Conservation (phyloP, 1,139 yeast species). For the Blastobotrys capitulatus region DNA sequence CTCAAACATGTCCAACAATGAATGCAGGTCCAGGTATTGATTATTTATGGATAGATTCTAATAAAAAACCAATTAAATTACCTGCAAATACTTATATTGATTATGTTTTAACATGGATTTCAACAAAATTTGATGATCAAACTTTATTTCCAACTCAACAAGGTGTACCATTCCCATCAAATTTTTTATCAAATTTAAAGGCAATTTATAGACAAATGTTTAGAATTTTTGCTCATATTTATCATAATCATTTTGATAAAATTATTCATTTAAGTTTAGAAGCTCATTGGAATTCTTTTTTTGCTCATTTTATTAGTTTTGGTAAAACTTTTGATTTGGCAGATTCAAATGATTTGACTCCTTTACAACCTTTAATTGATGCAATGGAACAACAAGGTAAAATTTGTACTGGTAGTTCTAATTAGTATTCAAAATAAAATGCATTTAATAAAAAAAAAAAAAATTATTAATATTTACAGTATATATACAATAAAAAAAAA, state of each 20-base stretch:
- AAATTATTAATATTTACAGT: neutral
- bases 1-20: conserved; percentile 89
- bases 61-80: conserved; percentile 69
- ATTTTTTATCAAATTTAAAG: conserved; percentile 73
- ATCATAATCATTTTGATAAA: conserved; percentile 90
- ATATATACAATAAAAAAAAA: neutral
- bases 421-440: neutral
- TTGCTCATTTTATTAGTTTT: conserved; percentile 90
- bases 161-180: conserved; percentile 88
- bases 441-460: conserved; percentile 1
- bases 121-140: conserved; percentile 82
- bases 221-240: conserved; percentile 93
- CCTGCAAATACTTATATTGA: conserved; percentile 95
- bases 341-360: conserved; percentile 74
- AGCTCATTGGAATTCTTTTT: conserved; percentile 97
- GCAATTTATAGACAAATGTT: conserved; percentile 90
- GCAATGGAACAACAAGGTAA: conserved; percentile 83
- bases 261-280: conserved; percentile 84
- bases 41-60: conserved; percentile 84
- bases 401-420: conserved; percentile 33
- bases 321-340: conserved; percentile 77
- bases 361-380: conserved; percentile 70
- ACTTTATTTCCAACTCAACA: conserved; percentile 85
- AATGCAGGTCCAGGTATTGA: conserved; percentile 92
- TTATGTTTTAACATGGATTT: conserved; percentile 86